Base-by-base conservation (phyloP, 345 rosid genomes). In the Sapria himalayana region DNA sequence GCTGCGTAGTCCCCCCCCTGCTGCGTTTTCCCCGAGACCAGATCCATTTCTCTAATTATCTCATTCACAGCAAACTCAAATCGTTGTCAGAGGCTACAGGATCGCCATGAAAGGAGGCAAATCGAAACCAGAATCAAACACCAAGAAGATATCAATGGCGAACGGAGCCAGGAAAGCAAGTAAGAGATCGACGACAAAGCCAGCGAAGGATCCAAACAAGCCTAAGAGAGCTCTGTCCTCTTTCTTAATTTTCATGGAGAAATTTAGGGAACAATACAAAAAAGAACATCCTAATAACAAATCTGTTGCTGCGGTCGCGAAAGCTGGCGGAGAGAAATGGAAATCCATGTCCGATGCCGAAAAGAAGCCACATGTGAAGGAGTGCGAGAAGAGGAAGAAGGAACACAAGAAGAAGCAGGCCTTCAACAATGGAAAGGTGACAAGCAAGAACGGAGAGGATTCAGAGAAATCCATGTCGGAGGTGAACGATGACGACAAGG, bases 181-280 rank as follows among this genome's bases (percentile, higher is more conserved):
- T 43, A 56, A 51, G 48, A 68, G 66, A 51, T 46, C 71, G 7
- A 51, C 58, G 15, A 68, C 63, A 33, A 77, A 82, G 55, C 65
- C 76, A 0, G 64, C 65, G 8, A 81, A 81, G 60, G 94, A 81
- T 57, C 92, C 92, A 23, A 81, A 78, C 70, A 75, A 74, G 56
- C 94, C 94, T 3, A 81, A 81, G 73, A 70, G 85, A 52, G 74
- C 94, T 58, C 66, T 85, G 5, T 78, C 85, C 47, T 79, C 85
- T 41, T 78, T 82, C 67, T 78, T 82, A 63, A 64, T 82, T 21
- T 82, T 78, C 74, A 78, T 82, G 62, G 96, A 80, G 71, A 74
- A 60, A 41, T 85, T 85, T 49, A 74, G 91, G 55, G 55, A 63
- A 25, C 66, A 55, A 62, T 85, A 42, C 48, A 85, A 79, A 53